A percentile compares a stretch with the other conserved stretches of the same genome.
phyloP scores from a whole-genome alignment of 2,329 filamentous ascomycete genomes.

The Teratosphaeriaceae sp. region DNA sequence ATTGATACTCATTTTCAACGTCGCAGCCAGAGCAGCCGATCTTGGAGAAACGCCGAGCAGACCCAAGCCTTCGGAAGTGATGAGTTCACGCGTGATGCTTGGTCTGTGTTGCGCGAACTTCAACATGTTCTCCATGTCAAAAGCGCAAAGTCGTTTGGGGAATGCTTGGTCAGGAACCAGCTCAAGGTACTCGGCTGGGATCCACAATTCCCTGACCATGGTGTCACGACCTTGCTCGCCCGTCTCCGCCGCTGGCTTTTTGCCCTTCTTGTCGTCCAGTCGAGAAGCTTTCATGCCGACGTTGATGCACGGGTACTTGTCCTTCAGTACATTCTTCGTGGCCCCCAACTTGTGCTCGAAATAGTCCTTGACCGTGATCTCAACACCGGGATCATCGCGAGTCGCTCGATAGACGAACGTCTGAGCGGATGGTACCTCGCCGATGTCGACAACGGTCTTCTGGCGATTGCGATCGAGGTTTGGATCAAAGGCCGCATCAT shows the following conservation, averaged over 20 bases:
- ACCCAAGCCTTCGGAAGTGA: background rate
- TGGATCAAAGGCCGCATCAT: background rate
- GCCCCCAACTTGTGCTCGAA: background rate
- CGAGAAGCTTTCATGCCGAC: slow-evolving; percentile 1
- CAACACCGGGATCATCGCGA: too few relatives aligned
- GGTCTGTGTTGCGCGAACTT: background rate
- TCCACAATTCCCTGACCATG: background rate
- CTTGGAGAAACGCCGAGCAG: background rate
- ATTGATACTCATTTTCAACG: too few relatives aligned
- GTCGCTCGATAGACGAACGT: too few relatives aligned
- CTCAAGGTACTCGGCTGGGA: slow-evolving; percentile 2
- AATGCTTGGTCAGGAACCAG: slow-evolving; percentile 5
- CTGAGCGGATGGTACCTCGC: background rate
- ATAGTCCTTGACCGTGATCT: slow-evolving; percentile 2
- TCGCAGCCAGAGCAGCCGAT: too few relatives aligned
- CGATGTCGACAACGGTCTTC: slow-evolving; percentile 4
- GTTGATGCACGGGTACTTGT: slow-evolving; percentile 4
- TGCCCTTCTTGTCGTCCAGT: background rate
- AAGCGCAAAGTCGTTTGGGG: background rate
- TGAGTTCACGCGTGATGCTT: background rate
- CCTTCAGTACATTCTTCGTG: background rate
- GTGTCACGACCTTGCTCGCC: background rate
- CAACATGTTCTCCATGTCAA: slow-evolving; percentile 4
- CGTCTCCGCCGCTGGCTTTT: background rate
- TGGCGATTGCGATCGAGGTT: slow-evolving; percentile 6